Evolutionary conservation across 257 asterid species (phyloP), one percentile per base, ranked within the genome.

Genomic region (Apocynum venetum): DNA sequence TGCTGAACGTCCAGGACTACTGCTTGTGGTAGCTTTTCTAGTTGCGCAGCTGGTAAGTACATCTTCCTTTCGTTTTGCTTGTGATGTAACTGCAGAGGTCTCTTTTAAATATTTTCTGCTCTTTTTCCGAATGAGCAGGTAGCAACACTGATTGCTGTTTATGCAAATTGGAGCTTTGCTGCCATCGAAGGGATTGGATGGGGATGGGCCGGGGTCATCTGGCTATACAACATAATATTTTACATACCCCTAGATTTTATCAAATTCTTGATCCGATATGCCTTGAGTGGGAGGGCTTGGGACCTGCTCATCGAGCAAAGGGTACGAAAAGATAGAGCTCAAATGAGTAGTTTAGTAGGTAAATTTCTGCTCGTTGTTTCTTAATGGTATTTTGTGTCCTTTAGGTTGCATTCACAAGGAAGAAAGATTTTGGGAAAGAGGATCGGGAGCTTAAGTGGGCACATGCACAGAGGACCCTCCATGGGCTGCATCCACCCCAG

Each of bases 201-300:
- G 97, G 91, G 90, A 1, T 92, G 97, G 97, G 96, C 89, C 6
- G 94, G 84, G 73, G 89, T 86, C 68, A 89, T 90, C 67, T 92
- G 97, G 97, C 49, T 88, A n/a, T 92, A 76, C 83, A 92, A 87
- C 82, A 74, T 92, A 2, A 72, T 92, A 61, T 89, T 91, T n/a
- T 92, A 90, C 78, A 31, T 90, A 75, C 97, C 96, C 76, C 94
- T 90, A 20, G 97, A 90, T 84, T 46, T 92, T 73, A 90, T 89
- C 40, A 92, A 90, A 73, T 88, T 92, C 89, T 79, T 86, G 48
- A 85, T 85, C 17, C 92, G 92, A 8, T 84, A 61, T 9, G 84
- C 77, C 4, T 65, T 89, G 76, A 84, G 84, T 76, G 89, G 89
- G 78, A 78, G 85, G 51, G 90, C 92, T 10, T 88, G 91, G 92